Conservation (phyloP, 345 rosid species). For the Acer saccharum region DNA sequence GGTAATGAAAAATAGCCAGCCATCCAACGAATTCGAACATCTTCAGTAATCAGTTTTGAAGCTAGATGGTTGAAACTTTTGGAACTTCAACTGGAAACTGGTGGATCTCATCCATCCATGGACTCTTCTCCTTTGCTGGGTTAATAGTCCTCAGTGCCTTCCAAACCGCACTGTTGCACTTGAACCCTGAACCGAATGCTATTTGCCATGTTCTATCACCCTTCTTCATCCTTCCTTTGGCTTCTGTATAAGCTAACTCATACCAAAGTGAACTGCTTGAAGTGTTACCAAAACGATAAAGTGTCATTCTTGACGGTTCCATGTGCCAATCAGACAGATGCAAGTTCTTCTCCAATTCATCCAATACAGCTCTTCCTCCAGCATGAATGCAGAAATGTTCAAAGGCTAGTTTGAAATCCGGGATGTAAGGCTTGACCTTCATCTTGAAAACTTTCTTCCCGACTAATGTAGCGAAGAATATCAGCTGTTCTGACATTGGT, state of each 20-base stretch:
- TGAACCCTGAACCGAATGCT: constrained; percentile 63
- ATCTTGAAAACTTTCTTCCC: constrained; percentile 49
- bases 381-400: constrained; percentile 65
- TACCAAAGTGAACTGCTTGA: constrained; percentile 64
- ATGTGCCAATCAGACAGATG: constrained; percentile 57
- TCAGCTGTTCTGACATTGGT: constrained; percentile 59
- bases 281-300: constrained; percentile 59
- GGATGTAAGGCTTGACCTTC: constrained; percentile 63
- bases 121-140: constrained; percentile 49
- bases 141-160: constrained; percentile 44
- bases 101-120: constrained; percentile 57
- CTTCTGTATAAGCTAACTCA: constrained; percentile 60
- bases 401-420: constrained; percentile 66
- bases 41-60: neutral
- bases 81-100: constrained; percentile 69
- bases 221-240: constrained; percentile 61
- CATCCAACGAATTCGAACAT: constrained; percentile 5
- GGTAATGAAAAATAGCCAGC: neutral
- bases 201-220: constrained; percentile 65
- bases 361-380: constrained; percentile 63
- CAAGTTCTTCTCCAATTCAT: constrained; percentile 65
- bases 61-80: constrained; percentile 47
- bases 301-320: constrained; percentile 65
- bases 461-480: constrained; percentile 52
- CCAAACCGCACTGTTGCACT: constrained; percentile 68